Evolutionary conservation across 2,329 filamentous ascomycete species (phyloP), one percentile per base, ranked within the genome.

Genomic region (Xylaria sp.): DNA sequence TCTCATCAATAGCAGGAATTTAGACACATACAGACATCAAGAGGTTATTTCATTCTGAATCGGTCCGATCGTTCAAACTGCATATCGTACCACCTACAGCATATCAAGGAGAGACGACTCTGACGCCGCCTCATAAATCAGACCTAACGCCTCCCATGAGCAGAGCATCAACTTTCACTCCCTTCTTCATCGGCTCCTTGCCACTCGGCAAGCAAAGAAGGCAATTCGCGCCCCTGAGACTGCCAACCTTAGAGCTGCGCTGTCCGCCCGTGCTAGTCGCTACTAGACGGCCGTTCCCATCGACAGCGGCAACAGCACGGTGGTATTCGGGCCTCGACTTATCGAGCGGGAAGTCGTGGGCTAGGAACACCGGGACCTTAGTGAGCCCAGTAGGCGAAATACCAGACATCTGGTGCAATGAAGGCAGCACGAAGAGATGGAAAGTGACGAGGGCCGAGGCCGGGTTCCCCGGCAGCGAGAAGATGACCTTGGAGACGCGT

Each of bases 381-480:
- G 94, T 90, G 17, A 98, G 82, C 0, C 94, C 93, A 0, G 84
- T 83, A 0, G 89, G 89, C 48, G 80, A 81, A 24, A 94, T 83
- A 0, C 94, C 96, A 11, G 89, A 86, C 73, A 92, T 85, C 72
- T 92, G 89, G 76, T 97, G 93, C 67, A 99, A 82, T 0, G 92
- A 90, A 0, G 96, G 96, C 11, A 99, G 84, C 8, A 98, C 94
- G 79, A 99, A 98, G 1, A 99, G 87, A 76, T 98, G 93, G 75
- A 97, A 93, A 0, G 95, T 97, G 9, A 98, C 96, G 1, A 98
- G 85, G 0, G 96, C 95, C 2, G 92, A 96, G 1, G 95, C 96
- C 0, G 96, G 96, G 78, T 99, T 99, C 0, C 96, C 96, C 0
- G 96, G 96, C 0, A 99, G 85, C 0, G 93, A 93, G 81, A 99